Percentiles rank a stretch among this genome's conserved stretches.
Evolutionary conservation across 2,329 filamentous ascomycete species (phyloP).

Genomic region (Talaromyces albobiverticillius): DNA sequence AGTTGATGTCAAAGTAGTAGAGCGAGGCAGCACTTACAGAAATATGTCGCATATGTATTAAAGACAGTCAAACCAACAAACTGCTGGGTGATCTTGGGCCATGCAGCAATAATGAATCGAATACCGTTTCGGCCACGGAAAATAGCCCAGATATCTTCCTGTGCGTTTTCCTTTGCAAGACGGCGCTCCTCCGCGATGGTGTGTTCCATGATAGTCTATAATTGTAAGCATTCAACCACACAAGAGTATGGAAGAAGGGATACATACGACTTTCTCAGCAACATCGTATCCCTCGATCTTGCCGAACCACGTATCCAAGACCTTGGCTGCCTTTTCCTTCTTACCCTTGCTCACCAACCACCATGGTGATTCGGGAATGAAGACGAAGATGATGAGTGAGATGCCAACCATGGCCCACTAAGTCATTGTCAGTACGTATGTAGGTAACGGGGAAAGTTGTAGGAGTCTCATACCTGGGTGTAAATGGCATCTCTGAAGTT

Average conservation of each 20-base stretch:
- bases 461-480: conserved; percentile 31
- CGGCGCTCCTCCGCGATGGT: conserved; percentile 33
- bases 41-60: conserved; percentile 41
- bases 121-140: conserved; percentile 38
- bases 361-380: conserved; percentile 45
- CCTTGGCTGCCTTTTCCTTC: conserved; percentile 34
- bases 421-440: too few relatives aligned
- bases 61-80: conserved; percentile 40
- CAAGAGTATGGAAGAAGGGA: not conserved
- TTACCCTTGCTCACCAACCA: conserved; percentile 54
- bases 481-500: conserved; percentile 43
- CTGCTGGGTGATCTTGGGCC: conserved; percentile 42
- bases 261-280: conserved; percentile 30
- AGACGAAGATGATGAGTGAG: conserved; percentile 38
- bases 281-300: conserved; percentile 31
- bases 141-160: conserved; percentile 31
- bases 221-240: not conserved
- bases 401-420: conserved; percentile 46
- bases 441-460: too few relatives aligned
- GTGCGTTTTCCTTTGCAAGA: conserved; percentile 25
- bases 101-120: conserved; percentile 37
- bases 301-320: conserved; percentile 27
- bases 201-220: conserved; percentile 33
- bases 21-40: too few relatives aligned
- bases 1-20: too few relatives aligned